A percentile compares a stretch with the other conserved stretches of the same genome.
phyloP scores from a whole-genome alignment of 805 yeast genomes.

The Lipomyces kockii region DNA sequence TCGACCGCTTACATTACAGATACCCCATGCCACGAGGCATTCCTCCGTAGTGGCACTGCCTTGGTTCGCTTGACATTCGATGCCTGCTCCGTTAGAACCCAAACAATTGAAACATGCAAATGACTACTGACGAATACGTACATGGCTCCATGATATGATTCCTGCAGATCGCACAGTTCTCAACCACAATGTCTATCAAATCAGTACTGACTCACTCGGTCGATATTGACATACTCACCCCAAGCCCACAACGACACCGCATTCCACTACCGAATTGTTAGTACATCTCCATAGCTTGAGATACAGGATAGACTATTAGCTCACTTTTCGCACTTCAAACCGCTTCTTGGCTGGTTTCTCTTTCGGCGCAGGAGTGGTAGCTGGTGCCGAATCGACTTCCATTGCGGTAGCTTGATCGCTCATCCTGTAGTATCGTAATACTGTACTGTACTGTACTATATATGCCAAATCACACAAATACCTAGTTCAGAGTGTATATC shows the following conservation, averaged over 20 bases:
- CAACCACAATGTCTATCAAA: conserved; percentile 72
- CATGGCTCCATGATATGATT: conserved; percentile 98
- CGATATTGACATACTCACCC: conserved; percentile 46
- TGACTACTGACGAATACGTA: conserved; percentile 40
- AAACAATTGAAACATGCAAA: not conserved
- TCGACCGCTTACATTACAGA: conserved; percentile 61
- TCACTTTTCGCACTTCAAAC: conserved; percentile 81
- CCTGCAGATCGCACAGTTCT: conserved; percentile 97
- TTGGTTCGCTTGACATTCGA: conserved; percentile 90
- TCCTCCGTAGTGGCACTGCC: conserved; percentile 65
- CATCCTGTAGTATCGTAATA: conserved; percentile 4
- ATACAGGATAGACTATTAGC: not conserved
- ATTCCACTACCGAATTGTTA: conserved; percentile 63
- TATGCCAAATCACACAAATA: not conserved
- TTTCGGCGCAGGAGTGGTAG: not conserved
- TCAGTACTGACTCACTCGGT: not conserved
- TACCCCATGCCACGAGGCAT: conserved; percentile 97
- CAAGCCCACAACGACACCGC: conserved; percentile 99
- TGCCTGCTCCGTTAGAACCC: conserved; percentile 33
- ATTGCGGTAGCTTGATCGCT: conserved; percentile 22
- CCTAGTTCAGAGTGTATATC: not conserved
- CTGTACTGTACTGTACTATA: not conserved
- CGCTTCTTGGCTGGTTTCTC: conserved; percentile 56
- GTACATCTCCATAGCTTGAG: not conserved
- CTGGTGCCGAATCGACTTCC: conserved; percentile 28